These are phyloP conservation scores for Fusarium heterosporum DNA, from an alignment of 2,329 filamentous ascomycete genomes.

Conservation along the genomic window DNA sequence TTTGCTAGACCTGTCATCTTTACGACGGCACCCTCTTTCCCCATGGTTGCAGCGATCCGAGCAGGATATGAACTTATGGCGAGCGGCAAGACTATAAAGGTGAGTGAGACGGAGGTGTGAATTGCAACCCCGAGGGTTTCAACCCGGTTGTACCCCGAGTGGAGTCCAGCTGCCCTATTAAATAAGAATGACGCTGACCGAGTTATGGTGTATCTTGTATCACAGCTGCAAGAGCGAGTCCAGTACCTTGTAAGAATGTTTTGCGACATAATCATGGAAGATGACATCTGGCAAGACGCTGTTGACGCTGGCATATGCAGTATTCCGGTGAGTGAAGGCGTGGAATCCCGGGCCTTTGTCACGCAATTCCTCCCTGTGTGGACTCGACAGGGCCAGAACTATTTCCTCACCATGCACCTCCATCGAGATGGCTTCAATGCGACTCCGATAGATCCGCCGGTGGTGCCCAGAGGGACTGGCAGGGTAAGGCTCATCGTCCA, in stretches of 20 bases:
- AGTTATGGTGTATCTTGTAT: not conserved
- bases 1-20: slow-evolving; percentile 1
- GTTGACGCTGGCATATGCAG: not conserved
- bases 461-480: not conserved
- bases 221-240: not conserved
- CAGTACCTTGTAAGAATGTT: slow-evolving; percentile 1
- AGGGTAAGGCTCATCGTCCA: not conserved
- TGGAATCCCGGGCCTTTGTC: not conserved
- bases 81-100: not conserved
- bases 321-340: not conserved
- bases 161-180: too few relatives aligned
- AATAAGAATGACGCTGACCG: not conserved
- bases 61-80: not conserved
- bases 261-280: not conserved
- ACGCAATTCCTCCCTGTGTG: not conserved
- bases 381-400: not conserved
- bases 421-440: not conserved
- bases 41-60: not conserved
- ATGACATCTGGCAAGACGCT: not conserved
- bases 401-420: not conserved
- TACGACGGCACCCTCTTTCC: not conserved
- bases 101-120: not conserved
- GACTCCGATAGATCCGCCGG: not conserved
- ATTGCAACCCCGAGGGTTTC: not conserved
- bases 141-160: too few relatives aligned